Base-by-base conservation (phyloP, 257 asterid genomes). In the Haberlea rhodopensis region DNA sequence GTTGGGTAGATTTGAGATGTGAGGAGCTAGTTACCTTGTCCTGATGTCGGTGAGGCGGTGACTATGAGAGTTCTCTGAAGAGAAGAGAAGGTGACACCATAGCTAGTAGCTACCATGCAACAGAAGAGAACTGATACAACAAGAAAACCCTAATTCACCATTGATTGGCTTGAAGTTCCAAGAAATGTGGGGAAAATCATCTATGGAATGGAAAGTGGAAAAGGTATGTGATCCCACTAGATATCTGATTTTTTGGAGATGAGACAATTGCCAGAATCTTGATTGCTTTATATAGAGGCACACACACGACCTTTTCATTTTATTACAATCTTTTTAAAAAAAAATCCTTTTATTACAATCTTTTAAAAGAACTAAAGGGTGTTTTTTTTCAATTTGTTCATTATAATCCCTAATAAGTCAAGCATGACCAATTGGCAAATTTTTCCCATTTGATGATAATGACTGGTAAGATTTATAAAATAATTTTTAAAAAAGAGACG, bases 21-120 rank as follows among this genome's bases (percentile, higher is more conserved):
- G n/a, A n/a, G n/a, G n/a, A n/a, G n/a, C n/a, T n/a, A 5, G 15
- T 51, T 78, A 78, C 79, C 77, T 70, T 73, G 74, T 61, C 76
- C 72, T 10, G 21, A 46, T 31, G 22, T 53, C 34, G 79, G 73
- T 8, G 82, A 73, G 43, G 78, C 78, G 0, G 71, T 59, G 66
- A 80, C 82, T 6, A 63, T 2, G 25, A 80, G 82, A 29, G 66
- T 62, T 23, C 3, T 18, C 61, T 52, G 63, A 4, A 80, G 75
- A 20, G 77, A 28, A 29, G 82, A 59, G 77, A 80, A 76, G 62
- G 26, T 9, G 10, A 34, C 56, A 4, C 55, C 80, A 8, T 46
- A 26, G 48, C 71, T 77, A 69, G 78, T 49, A 43, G 75, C 73
- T 20, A 53, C 20, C 8, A 27, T 7, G 18, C 18, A 10, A 54